phyloP scores from a whole-genome alignment of 2,329 filamentous ascomycete species.

The Cryphonectria parasitica region DNA sequence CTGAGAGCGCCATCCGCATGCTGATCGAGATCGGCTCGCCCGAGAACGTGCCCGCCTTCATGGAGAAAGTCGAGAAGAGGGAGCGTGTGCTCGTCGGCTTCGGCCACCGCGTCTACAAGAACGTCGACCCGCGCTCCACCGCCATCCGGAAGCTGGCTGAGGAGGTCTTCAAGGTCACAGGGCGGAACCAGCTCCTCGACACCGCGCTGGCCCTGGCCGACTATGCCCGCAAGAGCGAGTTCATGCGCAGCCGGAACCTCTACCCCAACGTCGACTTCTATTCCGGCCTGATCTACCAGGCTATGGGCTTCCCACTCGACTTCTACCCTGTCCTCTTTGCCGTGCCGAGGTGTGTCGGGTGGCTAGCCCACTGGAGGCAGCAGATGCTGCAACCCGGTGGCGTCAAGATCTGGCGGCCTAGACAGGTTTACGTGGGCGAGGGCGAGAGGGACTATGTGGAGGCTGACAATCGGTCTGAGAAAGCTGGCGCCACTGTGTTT shows the following conservation, averaged over 20 bases:
- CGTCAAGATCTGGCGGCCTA: constrained; percentile 56
- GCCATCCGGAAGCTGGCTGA: constrained; percentile 54
- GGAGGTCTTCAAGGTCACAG: constrained; percentile 53
- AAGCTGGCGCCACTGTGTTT: constrained; percentile 38
- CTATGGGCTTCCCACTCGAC: constrained; percentile 57
- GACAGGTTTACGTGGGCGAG: constrained; percentile 53
- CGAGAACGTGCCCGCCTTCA: constrained; percentile 54
- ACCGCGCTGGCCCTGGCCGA: constrained; percentile 51
- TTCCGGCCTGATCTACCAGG: constrained; percentile 56
- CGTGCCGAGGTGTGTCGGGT: constrained; percentile 54
- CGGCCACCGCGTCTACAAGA: constrained; percentile 59
- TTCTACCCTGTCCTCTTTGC: constrained; percentile 57
- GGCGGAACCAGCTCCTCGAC: constrained; percentile 55
- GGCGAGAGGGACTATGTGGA: constrained; percentile 50
- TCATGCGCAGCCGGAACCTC: constrained; percentile 52
- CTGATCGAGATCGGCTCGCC: constrained; percentile 54
- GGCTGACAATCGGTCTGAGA: constrained; percentile 39
- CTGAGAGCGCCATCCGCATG: constrained; percentile 59
- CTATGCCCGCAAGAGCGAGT: constrained; percentile 50
- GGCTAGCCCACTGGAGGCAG: constrained; percentile 57
- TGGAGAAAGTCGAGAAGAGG: constrained; percentile 53
- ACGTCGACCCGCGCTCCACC: constrained; percentile 55
- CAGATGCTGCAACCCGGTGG: constrained; percentile 50
- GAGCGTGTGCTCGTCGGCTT: constrained; percentile 59
- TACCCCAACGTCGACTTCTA: constrained; percentile 59